phyloP scores from a whole-genome alignment of 2,329 filamentous ascomycete genomes.

The Aspergillus luchuensis region DNA sequence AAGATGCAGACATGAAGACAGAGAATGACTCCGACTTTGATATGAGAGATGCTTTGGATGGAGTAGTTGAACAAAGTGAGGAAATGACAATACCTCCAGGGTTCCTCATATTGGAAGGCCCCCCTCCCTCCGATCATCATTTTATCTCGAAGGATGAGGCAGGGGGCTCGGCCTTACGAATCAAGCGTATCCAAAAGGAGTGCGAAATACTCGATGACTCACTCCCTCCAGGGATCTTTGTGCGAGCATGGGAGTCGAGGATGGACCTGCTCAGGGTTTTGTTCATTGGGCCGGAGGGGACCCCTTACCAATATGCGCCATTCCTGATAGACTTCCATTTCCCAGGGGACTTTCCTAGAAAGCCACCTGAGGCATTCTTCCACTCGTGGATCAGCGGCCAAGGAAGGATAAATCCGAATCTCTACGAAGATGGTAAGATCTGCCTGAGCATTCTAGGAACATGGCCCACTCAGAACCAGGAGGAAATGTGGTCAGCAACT shows the following conservation, averaged over 20 bases:
- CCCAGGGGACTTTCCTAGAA: conserved; percentile 51
- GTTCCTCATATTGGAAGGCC: conserved; percentile 46
- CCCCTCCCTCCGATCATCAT: conserved; percentile 48
- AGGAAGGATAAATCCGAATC: conserved; percentile 61
- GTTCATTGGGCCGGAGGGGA: conserved; percentile 60
- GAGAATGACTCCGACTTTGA: background rate
- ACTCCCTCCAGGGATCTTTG: conserved; percentile 58
- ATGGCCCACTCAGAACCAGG: conserved; percentile 56
- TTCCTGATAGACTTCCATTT: conserved; percentile 64
- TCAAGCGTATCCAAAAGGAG: conserved; percentile 59
- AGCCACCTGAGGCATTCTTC: conserved; percentile 59
- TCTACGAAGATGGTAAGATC: conserved; percentile 65
- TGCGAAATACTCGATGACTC: conserved; percentile 59
- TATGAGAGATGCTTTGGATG: background rate
- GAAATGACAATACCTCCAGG: conserved; percentile 27
- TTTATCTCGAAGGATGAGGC: conserved; percentile 36
- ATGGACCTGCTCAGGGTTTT: conserved; percentile 61
- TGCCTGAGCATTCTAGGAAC: conserved; percentile 62
- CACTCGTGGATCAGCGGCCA: conserved; percentile 59
- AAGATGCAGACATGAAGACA: background rate
- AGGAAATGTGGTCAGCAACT: conserved; percentile 56
- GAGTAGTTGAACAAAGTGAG: background rate
- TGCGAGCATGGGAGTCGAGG: conserved; percentile 61
- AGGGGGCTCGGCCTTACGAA: conserved; percentile 20
- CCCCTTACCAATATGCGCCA: conserved; percentile 62